A percentile compares a stretch with the other conserved stretches of the same genome.
phyloP scores from a whole-genome alignment of 108 stramenopile genomes.

The Cyclotella sp. region DNA sequence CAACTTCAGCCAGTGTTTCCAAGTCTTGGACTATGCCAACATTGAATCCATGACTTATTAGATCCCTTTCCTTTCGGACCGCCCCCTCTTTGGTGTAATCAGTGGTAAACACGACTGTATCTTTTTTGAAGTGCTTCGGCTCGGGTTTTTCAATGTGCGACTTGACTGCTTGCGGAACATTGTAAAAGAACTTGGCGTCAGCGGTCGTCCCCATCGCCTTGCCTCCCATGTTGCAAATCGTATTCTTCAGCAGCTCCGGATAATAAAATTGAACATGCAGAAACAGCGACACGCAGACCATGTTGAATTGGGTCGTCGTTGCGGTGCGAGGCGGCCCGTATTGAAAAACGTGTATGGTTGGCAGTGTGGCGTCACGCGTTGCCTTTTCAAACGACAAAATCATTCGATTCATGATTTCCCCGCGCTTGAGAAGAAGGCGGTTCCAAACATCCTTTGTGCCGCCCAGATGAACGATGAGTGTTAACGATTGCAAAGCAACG shows the following conservation, averaged over 20 bases:
- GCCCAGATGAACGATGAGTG: no score
- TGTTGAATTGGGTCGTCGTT: constrained; percentile 15
- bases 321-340: constrained; percentile 9
- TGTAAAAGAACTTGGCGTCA: not conserved
- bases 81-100: not conserved
- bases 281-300: constrained; percentile 16
- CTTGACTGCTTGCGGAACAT: constrained; percentile 13
- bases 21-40: constrained; percentile 12
- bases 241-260: not conserved
- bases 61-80: not conserved
- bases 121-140: not conserved
- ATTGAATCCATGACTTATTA: not conserved
- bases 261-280: not conserved
- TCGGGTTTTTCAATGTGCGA: not conserved
- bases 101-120: constrained; percentile 2
- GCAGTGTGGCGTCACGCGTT: not conserved
- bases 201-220: not conserved
- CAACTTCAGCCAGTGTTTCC: constrained; percentile 5
- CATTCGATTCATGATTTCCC: no score
- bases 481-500: no score
- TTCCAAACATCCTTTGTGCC: no score
- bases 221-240: constrained; percentile 6
- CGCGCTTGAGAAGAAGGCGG: no score
- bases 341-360: not conserved
- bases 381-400: not conserved